Conservation (phyloP, 331 rosid species). For the Phaseolus coccineus region DNA sequence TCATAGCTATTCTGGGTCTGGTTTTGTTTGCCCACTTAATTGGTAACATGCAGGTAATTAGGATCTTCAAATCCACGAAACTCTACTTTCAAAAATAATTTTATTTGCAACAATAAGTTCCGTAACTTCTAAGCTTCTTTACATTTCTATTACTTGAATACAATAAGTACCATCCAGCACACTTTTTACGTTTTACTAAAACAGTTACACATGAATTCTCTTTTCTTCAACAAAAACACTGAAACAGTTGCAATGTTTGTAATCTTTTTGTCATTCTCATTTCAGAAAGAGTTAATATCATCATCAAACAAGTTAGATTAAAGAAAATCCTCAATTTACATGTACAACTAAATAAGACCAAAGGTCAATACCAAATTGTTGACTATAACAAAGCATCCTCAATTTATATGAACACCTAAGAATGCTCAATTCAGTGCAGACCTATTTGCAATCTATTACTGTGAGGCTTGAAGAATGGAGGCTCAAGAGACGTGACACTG, state of each 20-base stretch:
- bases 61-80: constrained; percentile 6
- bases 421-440: constrained; percentile 57
- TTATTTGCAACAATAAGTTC: not conserved
- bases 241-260: too few relatives aligned
- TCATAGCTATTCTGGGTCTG: constrained; percentile 78
- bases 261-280: too few relatives aligned
- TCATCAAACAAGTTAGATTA: too few relatives aligned
- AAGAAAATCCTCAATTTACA: too few relatives aligned
- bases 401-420: not conserved
- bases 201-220: too few relatives aligned
- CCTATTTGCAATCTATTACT: constrained; percentile 88
- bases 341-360: too few relatives aligned
- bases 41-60: constrained; percentile 94
- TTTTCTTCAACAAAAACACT: too few relatives aligned
- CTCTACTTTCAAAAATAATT: not conserved
- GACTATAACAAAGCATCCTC: constrained; percentile 18
- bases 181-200: too few relatives aligned
- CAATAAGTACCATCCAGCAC: too few relatives aligned
- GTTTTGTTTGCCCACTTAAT: constrained; percentile 91
- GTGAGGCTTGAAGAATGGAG: constrained; percentile 98
- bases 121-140: not conserved
- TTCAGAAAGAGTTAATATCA: too few relatives aligned
- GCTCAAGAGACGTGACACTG: constrained; percentile 86
- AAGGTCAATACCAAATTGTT: too few relatives aligned
- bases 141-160: too few relatives aligned